phyloP scores from a whole-genome alignment of 495 filamentous ascomycete species.

The Patellaria atrata region DNA sequence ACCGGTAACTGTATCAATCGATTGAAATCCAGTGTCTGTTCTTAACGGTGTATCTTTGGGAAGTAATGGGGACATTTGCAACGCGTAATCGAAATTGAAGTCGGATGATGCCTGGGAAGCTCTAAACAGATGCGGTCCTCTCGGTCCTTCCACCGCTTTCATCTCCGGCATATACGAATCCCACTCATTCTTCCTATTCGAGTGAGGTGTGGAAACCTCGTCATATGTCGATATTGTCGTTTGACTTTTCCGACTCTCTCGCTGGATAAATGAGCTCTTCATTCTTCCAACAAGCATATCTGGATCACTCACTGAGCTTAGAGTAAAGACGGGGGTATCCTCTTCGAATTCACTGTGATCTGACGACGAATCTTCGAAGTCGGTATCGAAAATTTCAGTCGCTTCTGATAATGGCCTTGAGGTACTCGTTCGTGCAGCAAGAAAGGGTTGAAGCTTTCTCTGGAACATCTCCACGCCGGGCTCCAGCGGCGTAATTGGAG shows the following conservation, averaged over 20 bases:
- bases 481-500: conserved; percentile 25
- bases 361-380: conserved; percentile 55
- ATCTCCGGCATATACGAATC: conserved; percentile 28
- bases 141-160: conserved; percentile 61
- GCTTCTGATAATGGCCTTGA: conserved; percentile 43
- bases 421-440: conserved; percentile 16
- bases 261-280: conserved; percentile 9
- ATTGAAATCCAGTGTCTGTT: conserved; percentile 22
- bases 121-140: conserved; percentile 82
- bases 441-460: conserved; percentile 22
- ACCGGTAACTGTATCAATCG: conserved; percentile 8
- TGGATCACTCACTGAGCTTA: conserved; percentile 47
- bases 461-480: conserved; percentile 38
- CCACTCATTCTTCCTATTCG: conserved; percentile 33
- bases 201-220: conserved; percentile 51
- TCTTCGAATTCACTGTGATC: conserved; percentile 45
- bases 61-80: conserved; percentile 49
- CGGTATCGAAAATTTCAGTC: conserved; percentile 62
- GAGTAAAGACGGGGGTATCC: conserved; percentile 47
- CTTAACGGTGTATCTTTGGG: conserved; percentile 24
- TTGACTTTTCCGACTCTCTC: conserved; percentile 43
- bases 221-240: conserved; percentile 66
- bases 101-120: conserved; percentile 36
- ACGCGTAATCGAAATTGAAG: conserved; percentile 38
- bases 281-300: conserved; percentile 1